Conservation (phyloP, 441 rosid genomes). For the Mallotus repandus region DNA sequence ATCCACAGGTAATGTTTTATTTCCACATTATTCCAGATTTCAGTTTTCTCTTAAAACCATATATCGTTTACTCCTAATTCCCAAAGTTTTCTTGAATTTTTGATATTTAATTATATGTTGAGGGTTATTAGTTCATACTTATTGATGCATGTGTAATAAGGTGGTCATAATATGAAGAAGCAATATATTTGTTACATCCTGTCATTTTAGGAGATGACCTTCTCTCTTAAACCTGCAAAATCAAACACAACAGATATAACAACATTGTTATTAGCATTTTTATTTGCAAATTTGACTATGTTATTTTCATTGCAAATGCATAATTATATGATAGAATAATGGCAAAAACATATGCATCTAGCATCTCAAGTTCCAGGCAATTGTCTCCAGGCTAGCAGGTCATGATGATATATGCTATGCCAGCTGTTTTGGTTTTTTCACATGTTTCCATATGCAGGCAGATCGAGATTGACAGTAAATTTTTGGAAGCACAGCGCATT, state of each 20-base stretch:
- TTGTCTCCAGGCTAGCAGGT: neutral
- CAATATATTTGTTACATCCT: neutral
- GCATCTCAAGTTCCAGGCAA: constrained; percentile 12
- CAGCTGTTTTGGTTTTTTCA: constrained; percentile 9
- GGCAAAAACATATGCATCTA: neutral
- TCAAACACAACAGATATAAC: neutral
- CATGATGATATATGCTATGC: neutral
- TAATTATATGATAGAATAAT: constrained; percentile 3
- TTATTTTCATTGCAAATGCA: neutral
- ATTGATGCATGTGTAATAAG: neutral
- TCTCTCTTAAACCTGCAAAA: neutral
- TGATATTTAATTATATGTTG: neutral
- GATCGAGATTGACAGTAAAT: constrained; percentile 83
- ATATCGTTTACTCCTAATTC: no score
- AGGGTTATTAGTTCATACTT: neutral
- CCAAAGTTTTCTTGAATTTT: neutral
- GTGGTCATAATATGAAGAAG: neutral
- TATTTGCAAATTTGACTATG: neutral
- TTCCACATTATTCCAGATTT: neutral
- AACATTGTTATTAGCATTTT: neutral
- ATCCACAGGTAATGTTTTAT: neutral
- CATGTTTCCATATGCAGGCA: constrained; percentile 51
- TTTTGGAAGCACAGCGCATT: constrained; percentile 78
- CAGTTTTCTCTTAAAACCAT: neutral
- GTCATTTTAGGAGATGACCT: neutral